Evolutionary conservation across 495 filamentous ascomycete genomes (phyloP).

Genomic region (Ramalina peruviana): DNA sequence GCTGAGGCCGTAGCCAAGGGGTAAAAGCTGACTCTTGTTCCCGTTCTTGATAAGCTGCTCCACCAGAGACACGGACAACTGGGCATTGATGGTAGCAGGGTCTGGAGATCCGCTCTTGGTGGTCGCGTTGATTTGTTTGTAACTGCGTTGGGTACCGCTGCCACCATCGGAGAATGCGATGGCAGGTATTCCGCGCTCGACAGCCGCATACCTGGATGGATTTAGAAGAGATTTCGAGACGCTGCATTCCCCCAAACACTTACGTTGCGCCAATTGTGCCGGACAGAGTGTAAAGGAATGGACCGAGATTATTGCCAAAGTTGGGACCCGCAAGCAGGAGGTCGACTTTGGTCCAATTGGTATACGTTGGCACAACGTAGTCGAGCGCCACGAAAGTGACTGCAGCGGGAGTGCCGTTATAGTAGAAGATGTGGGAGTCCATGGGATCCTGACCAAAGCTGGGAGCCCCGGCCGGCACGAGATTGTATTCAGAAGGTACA

Average conservation of each 20-base stretch:
- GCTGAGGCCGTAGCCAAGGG: conserved; percentile 25
- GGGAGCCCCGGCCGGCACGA: conserved; percentile 15
- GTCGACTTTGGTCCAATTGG: conserved; percentile 22
- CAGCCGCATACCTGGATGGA: conserved; percentile 18
- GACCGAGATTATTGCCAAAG: conserved; percentile 23
- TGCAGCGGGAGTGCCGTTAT: conserved; percentile 30
- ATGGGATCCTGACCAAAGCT: conserved; percentile 26
- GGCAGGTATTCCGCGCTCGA: conserved; percentile 25
- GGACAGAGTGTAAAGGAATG: conserved; percentile 25
- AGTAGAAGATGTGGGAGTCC: conserved; percentile 32
- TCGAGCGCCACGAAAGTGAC: conserved; percentile 30
- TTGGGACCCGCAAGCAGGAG: conserved; percentile 31
- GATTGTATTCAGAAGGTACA: conserved; percentile 12
- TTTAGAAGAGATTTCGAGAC: background rate
- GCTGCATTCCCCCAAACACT: background rate
- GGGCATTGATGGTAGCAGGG: conserved; percentile 22
- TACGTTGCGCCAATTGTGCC: conserved; percentile 25
- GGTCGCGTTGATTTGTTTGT: conserved; percentile 2
- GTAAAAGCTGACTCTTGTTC: conserved; percentile 18
- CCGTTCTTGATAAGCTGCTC: conserved; percentile 21
- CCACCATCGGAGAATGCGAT: conserved; percentile 24
- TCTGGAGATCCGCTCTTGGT: conserved; percentile 19
- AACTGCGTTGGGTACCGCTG: conserved; percentile 5
- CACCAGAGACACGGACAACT: conserved; percentile 21
- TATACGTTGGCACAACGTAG: conserved; percentile 35